Percentiles rank a stretch among this genome's conserved stretches.
Conservation (phyloP, 768 basidiomycete species). For the Russula dissimulans region DNA sequence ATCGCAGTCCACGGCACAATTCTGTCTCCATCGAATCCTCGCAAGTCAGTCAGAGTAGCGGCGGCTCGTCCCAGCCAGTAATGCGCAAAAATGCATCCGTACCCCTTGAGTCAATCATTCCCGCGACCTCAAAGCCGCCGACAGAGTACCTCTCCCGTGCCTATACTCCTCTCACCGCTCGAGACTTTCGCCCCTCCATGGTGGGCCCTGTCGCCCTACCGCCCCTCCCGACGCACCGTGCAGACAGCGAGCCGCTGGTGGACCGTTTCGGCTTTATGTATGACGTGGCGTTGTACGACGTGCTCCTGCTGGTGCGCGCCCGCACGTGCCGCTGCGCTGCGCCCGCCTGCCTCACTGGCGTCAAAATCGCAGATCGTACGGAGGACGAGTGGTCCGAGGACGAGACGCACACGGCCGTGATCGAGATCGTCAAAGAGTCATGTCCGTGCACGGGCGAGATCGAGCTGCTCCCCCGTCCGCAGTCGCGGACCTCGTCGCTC, state of each 20-base stretch:
- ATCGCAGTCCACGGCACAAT: conserved; percentile 17
- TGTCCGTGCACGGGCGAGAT: conserved; percentile 35
- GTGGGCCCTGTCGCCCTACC: conserved; percentile 51
- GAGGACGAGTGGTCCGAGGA: conserved; percentile 75
- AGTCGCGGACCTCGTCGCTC: conserved; percentile 6
- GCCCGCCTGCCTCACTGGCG: conserved; percentile 78
- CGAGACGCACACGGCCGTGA: conserved; percentile 40
- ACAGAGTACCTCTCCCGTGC: conserved; percentile 73
- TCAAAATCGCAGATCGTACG: conserved; percentile 77
- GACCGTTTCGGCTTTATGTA: conserved; percentile 91
- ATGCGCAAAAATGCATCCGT: conserved; percentile 36
- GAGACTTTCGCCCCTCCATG: conserved; percentile 66
- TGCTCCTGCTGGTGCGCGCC: conserved; percentile 64
- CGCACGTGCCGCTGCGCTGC: conserved; percentile 65
- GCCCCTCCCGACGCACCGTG: conserved; percentile 41
- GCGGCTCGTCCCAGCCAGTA: conserved; percentile 21
- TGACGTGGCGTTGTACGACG: conserved; percentile 73
- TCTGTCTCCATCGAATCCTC: conserved; percentile 3
- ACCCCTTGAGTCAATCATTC: conserved; percentile 76
- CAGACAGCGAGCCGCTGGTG: conserved; percentile 54
- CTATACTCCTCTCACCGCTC: conserved; percentile 64
- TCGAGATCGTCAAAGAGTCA: conserved; percentile 30
- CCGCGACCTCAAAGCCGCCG: conserved; percentile 68
- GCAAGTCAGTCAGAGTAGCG: conserved; percentile 4
- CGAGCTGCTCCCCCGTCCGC: not conserved